phyloP scores from a whole-genome alignment of 2,329 filamentous ascomycete species.

The Trichothecium sympodiale region DNA sequence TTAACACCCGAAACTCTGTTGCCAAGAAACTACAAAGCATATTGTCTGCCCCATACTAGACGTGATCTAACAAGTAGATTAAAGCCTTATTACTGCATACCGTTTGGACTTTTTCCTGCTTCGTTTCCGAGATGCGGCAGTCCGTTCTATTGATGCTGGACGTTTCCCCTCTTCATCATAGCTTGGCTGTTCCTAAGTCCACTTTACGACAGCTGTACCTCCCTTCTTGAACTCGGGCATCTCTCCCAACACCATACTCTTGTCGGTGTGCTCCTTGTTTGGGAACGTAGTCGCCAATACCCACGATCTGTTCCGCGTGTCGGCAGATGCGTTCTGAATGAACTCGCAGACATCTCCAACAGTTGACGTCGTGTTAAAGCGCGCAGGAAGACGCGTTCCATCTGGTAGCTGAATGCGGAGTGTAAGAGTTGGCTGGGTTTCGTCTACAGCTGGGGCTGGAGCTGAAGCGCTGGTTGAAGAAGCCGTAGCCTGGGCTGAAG shows the following conservation, averaged over 20 bases:
- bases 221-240: constrained; percentile 56
- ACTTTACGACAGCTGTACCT: constrained; percentile 55
- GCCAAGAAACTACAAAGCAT: no score
- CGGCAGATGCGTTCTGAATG: constrained; percentile 51
- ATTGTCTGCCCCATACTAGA: no score
- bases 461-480: constrained; percentile 18
- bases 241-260: constrained; percentile 44
- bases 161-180: neutral
- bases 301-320: constrained; percentile 48
- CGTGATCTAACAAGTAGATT: no score
- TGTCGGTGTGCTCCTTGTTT: constrained; percentile 67
- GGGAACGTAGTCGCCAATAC: constrained; percentile 76
- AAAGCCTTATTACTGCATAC: no score
- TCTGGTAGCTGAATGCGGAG: constrained; percentile 72
- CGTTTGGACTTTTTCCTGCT: no score
- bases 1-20: no score
- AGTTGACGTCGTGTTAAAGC: constrained; percentile 73
- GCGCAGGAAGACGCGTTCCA: constrained; percentile 63
- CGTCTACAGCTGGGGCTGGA: constrained; percentile 37
- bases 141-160: neutral
- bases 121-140: no score
- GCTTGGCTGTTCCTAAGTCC: constrained; percentile 20
- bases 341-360: constrained; percentile 70
- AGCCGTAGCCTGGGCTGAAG: constrained; percentile 19
- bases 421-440: constrained; percentile 54